phyloP scores from a whole-genome alignment of 1,284 basidiomycete genomes.

The Thecaphora frezii region DNA sequence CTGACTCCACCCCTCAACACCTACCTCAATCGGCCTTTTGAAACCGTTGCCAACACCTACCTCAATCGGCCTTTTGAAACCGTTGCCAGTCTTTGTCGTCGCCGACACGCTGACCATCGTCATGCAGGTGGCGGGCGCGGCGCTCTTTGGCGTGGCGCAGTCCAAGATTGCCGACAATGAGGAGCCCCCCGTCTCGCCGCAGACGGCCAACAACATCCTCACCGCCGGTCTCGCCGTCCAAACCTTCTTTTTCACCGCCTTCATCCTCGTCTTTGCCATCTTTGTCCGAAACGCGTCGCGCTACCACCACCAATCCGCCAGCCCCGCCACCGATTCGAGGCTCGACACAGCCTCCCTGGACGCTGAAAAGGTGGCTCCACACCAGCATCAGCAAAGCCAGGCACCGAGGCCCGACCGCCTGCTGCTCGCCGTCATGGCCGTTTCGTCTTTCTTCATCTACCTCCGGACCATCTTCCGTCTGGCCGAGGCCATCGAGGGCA shows the following conservation, averaged over 20 bases:
- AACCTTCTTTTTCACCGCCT: slow-evolving; percentile 54
- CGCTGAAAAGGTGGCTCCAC: no score
- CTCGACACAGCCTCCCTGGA: no score
- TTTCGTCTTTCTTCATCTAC: slow-evolving; percentile 55
- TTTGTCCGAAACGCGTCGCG: slow-evolving; percentile 18
- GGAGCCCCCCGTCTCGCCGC: slow-evolving; percentile 42
- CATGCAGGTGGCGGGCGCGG: slow-evolving; percentile 61
- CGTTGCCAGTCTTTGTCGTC: slow-evolving; percentile 53
- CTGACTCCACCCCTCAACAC: slow-evolving; percentile 4
- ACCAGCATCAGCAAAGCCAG: no score
- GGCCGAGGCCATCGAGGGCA: slow-evolving; percentile 61
- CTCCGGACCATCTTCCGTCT: slow-evolving; percentile 61
- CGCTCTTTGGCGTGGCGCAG: slow-evolving; percentile 61
- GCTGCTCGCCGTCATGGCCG: slow-evolving; percentile 49
- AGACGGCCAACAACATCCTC: slow-evolving; percentile 61
- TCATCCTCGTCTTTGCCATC: slow-evolving; percentile 50
- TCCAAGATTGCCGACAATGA: slow-evolving; percentile 42
- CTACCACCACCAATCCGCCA: slow-evolving; percentile 7
- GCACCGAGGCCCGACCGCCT: slow-evolving; percentile 20
- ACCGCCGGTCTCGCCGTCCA: slow-evolving; percentile 60
- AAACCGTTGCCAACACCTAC: not conserved
- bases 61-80: slow-evolving; percentile 4
- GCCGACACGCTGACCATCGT: slow-evolving; percentile 59
- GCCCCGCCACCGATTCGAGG: no score
- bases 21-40: slow-evolving; percentile 5